phyloP scores from a whole-genome alignment of 345 rosid genomes.

The Eucalyptus regnans region DNA sequence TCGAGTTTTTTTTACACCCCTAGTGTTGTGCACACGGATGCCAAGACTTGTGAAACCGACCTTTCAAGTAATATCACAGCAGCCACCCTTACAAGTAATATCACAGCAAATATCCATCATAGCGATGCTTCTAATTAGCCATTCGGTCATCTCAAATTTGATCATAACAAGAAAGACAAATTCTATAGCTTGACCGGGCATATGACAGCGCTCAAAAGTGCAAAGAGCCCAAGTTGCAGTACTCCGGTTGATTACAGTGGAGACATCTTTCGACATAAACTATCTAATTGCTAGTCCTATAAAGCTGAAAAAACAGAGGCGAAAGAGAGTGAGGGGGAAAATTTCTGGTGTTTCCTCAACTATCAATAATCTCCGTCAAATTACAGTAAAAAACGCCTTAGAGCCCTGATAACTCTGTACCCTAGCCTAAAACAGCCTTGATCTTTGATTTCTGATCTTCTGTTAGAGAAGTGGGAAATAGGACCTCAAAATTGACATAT shows the following conservation, averaged over 20 bases:
- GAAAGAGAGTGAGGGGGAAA: background rate
- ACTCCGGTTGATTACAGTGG: background rate
- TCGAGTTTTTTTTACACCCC: no score
- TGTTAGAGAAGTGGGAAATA: constrained; percentile 72
- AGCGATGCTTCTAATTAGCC: background rate
- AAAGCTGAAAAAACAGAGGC: background rate
- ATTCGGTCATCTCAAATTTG: background rate
- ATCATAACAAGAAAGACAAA: background rate
- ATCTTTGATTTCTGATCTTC: constrained; percentile 81
- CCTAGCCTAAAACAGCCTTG: constrained; percentile 53
- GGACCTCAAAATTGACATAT: constrained; percentile 78
- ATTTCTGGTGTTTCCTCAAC: background rate
- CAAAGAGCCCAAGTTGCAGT: background rate
- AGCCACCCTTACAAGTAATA: background rate
- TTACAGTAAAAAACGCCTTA: background rate
- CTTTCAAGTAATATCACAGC: background rate
- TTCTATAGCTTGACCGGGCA: background rate
- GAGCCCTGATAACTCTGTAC: background rate
- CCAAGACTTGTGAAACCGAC: background rate
- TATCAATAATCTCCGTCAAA: background rate
- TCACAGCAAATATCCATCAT: background rate
- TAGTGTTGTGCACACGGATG: background rate
- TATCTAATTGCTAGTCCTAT: background rate
- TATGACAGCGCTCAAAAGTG: background rate
- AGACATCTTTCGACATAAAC: background rate